A percentile compares a stretch with the other conserved stretches of the same genome.
Conservation (phyloP, 306 rosid species). For the Cicer pinnatifidum region DNA sequence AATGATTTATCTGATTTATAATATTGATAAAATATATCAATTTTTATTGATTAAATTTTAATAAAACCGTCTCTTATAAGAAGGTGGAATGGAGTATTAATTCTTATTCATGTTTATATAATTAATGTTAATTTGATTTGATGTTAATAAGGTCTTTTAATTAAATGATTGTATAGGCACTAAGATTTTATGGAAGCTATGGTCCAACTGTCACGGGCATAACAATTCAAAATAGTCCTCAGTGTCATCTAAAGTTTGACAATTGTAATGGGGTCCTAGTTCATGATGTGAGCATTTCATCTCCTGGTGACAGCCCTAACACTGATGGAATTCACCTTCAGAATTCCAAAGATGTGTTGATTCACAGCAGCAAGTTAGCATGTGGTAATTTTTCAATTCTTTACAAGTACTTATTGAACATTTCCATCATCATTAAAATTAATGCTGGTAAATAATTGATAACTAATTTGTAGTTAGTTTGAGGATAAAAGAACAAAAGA, state of each 20-base stretch:
- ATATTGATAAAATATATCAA: too few relatives aligned
- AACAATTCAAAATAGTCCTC: slow-evolving; percentile 88
- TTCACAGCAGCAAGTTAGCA: slow-evolving; percentile 65
- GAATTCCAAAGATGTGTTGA: slow-evolving; percentile 83
- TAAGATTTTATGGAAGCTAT: slow-evolving; percentile 88
- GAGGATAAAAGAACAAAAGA: too few relatives aligned
- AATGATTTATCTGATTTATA: too few relatives aligned
- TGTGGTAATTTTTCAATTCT: slow-evolving; percentile 67
- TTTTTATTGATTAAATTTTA: too few relatives aligned
- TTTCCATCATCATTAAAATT: too few relatives aligned
- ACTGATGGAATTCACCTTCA: slow-evolving; percentile 98
- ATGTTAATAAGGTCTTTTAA: slow-evolving; percentile 36
- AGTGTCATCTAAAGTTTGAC: slow-evolving; percentile 96
- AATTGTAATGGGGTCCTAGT: slow-evolving; percentile 84
- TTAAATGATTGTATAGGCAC: slow-evolving; percentile 62
- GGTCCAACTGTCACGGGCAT: slow-evolving; percentile 86
- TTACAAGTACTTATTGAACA: too few relatives aligned
- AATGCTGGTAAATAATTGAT: background rate
- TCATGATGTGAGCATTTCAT: slow-evolving; percentile 70
- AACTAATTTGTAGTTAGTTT: background rate
- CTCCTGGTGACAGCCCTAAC: slow-evolving; percentile 90
- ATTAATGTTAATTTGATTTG: background rate
- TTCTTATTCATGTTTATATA: too few relatives aligned
- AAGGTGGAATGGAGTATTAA: too few relatives aligned
- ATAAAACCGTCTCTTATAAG: too few relatives aligned